Conservation (phyloP, 2,329 filamentous ascomycete species). For the Ophiostoma piceae region DNA sequence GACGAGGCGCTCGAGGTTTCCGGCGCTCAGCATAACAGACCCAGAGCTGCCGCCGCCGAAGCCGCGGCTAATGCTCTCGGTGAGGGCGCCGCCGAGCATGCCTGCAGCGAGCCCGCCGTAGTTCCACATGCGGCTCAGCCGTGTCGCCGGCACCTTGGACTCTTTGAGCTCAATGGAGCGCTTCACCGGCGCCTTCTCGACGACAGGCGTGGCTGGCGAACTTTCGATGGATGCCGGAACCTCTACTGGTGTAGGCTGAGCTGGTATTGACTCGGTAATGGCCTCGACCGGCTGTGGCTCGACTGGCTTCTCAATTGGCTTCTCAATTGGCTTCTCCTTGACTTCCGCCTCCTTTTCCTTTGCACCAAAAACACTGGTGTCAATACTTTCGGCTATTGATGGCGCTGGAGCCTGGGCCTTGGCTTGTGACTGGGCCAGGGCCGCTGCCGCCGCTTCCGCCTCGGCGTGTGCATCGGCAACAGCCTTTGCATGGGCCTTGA, state of each 20-base stretch:
- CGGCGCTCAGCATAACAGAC: conserved; percentile 79
- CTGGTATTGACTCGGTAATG: background rate
- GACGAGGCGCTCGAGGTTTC: conserved; percentile 89
- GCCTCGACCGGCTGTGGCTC: background rate
- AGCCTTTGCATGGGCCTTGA: background rate
- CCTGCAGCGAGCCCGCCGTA: conserved; percentile 89
- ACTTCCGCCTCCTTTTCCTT: background rate
- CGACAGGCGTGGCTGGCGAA: background rate
- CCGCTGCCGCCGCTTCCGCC: background rate
- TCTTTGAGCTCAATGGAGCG: conserved; percentile 64
- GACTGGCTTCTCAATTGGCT: background rate
- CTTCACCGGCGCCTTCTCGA: background rate
- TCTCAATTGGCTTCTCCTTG: background rate
- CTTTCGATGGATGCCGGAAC: background rate
- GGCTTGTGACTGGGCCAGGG: background rate
- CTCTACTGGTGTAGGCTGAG: background rate
- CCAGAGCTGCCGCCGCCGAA: conserved; percentile 63
- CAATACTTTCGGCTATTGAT: background rate
- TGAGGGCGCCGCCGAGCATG: conserved; percentile 89
- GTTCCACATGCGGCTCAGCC: conserved; percentile 86
- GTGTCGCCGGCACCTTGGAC: conserved; percentile 82
- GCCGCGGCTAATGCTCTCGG: conserved; percentile 74
- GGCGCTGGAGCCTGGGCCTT: background rate
- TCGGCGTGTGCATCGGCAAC: background rate
- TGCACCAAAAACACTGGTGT: background rate